Evolutionary conservation across 441 rosid genomes (phyloP).

Genomic region (Erodium chrysanthum): DNA sequence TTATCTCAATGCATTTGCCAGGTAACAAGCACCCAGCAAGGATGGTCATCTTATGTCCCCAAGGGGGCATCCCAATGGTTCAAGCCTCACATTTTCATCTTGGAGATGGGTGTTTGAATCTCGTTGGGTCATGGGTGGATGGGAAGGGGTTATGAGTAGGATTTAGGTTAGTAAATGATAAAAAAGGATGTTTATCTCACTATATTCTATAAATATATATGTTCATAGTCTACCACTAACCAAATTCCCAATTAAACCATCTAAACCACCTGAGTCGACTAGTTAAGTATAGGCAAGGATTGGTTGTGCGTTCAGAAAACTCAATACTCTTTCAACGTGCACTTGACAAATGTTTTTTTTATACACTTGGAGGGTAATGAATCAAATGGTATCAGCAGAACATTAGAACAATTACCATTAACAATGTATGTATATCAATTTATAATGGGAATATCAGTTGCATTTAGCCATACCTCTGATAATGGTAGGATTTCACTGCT

Average conservation of each 20-base stretch:
- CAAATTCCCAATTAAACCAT: background rate
- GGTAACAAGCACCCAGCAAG: too few relatives aligned
- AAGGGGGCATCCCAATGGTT: too few relatives aligned
- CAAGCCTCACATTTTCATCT: too few relatives aligned
- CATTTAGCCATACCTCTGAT: constrained; percentile 40
- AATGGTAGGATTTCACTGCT: constrained; percentile 39
- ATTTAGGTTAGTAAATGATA: too few relatives aligned
- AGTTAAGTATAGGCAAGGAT: background rate
- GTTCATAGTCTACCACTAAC: too few relatives aligned
- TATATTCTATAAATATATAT: background rate
- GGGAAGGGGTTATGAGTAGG: too few relatives aligned
- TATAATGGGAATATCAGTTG: background rate
- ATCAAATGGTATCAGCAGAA: background rate
- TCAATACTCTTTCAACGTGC: background rate
- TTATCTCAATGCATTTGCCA: too few relatives aligned
- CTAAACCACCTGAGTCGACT: background rate
- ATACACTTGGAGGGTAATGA: background rate
- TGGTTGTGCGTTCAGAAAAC: background rate
- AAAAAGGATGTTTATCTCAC: background rate
- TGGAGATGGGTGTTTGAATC: too few relatives aligned
- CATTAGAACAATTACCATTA: background rate
- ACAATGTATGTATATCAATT: background rate
- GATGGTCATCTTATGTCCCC: too few relatives aligned
- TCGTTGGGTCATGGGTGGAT: too few relatives aligned
- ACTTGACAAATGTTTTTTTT: background rate